Evolutionary conservation across 1,284 basidiomycete genomes (phyloP).

Genomic region (Bjerkandera adusta): DNA sequence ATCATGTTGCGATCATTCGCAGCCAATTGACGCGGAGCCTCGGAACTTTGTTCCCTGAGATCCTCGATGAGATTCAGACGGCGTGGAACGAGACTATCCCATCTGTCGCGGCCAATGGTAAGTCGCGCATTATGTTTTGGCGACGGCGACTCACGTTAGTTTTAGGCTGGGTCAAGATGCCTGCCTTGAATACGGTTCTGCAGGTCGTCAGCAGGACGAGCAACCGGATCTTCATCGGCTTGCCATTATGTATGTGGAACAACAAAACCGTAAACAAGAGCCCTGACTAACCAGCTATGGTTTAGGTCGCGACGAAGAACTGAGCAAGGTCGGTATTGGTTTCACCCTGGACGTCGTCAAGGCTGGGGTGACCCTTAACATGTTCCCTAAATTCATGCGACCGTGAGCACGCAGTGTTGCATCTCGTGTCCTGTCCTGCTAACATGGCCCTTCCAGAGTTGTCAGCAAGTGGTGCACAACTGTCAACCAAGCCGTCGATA

Average conservation of each 20-base stretch:
- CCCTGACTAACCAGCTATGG: neutral
- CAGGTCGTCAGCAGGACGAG: slow-evolving; percentile 23
- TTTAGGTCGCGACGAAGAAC: slow-evolving; percentile 35
- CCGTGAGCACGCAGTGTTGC: slow-evolving; percentile 15
- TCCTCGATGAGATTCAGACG: slow-evolving; percentile 31
- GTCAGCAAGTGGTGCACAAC: slow-evolving; percentile 10
- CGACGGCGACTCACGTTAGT: neutral
- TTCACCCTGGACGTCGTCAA: slow-evolving; percentile 37
- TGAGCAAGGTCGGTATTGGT: slow-evolving; percentile 32
- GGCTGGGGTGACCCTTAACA: slow-evolving; percentile 20
- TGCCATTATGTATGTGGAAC: slow-evolving; percentile 22
- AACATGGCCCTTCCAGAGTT: neutral
- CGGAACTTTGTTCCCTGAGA: slow-evolving; percentile 21
- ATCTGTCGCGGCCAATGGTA: slow-evolving; percentile 15
- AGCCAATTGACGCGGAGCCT: slow-evolving; percentile 32
- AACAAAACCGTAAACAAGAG: no score
- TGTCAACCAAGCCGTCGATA: slow-evolving; percentile 8
- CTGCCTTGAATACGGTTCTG: slow-evolving; percentile 14
- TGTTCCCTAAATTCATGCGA: slow-evolving; percentile 18
- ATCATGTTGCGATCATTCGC: slow-evolving; percentile 26
- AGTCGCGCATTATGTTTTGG: neutral
- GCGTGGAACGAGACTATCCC: slow-evolving; percentile 31
- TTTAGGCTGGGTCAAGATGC: slow-evolving; percentile 9
- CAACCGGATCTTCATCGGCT: slow-evolving; percentile 27
- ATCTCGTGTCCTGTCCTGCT: neutral